phyloP scores from a whole-genome alignment of 306 rosid species.

The Lotus japonicus region DNA sequence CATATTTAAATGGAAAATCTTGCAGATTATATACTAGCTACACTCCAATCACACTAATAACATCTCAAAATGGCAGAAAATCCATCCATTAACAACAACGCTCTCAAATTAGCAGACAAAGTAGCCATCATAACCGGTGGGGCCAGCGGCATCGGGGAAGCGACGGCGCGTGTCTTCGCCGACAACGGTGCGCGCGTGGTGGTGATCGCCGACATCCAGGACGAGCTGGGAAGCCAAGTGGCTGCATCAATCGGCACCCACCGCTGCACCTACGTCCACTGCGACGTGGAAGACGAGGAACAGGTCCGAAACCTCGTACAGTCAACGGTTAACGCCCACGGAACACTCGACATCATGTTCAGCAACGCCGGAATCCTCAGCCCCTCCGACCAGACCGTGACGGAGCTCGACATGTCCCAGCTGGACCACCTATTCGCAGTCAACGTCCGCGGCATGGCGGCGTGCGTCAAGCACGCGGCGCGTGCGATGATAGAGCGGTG shows the following conservation, averaged over 20 bases:
- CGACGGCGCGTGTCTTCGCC: constrained; percentile 35
- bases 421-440: constrained; percentile 17
- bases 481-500: constrained; percentile 38
- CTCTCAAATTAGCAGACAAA: constrained; percentile 29
- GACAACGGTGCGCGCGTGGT: constrained; percentile 31
- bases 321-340: constrained; percentile 22
- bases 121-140: constrained; percentile 50
- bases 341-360: constrained; percentile 47
- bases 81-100: background rate
- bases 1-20: too few relatives aligned
- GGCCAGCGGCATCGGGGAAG: constrained; percentile 58
- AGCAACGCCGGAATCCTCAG: constrained; percentile 39
- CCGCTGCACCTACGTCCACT: constrained; percentile 35
- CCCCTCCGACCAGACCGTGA: constrained; percentile 8
- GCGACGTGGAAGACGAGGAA: constrained; percentile 45
- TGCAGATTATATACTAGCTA: too few relatives aligned
- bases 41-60: too few relatives aligned
- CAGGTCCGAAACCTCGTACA: constrained; percentile 36
- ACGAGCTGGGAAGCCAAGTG: constrained; percentile 30
- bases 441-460: constrained; percentile 33
- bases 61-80: constrained; percentile 10
- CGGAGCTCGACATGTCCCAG: constrained; percentile 34
- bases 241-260: constrained; percentile 32
- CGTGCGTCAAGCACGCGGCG: constrained; percentile 48
- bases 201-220: constrained; percentile 48